These are phyloP conservation scores for Fusarium sambucinum DNA, from an alignment of 2,329 filamentous ascomycete genomes.

Conservation along the genomic window DNA sequence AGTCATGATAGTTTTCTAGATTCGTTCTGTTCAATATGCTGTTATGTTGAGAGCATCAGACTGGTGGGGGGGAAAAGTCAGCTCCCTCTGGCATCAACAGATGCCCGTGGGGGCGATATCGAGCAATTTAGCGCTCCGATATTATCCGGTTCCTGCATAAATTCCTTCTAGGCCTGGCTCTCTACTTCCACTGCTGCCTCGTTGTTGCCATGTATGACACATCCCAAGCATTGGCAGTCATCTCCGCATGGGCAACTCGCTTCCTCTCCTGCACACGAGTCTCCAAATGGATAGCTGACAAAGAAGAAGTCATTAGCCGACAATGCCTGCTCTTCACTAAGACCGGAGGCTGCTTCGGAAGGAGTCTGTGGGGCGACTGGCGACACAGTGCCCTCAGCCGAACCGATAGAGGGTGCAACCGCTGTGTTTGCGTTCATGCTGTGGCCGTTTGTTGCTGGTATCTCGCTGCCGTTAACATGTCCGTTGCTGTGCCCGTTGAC, in stretches of 20 bases:
- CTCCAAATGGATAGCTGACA: slow-evolving; percentile 65
- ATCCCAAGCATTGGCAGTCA: slow-evolving; percentile 69
- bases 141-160: background rate
- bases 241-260: slow-evolving; percentile 69
- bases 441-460: slow-evolving; percentile 33
- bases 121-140: background rate
- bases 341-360: slow-evolving; percentile 59
- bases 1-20: background rate
- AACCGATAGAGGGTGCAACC: slow-evolving; percentile 21
- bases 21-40: background rate
- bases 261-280: slow-evolving; percentile 62
- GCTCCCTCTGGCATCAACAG: no score
- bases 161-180: slow-evolving; percentile 14
- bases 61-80: no score
- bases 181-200: slow-evolving; percentile 25
- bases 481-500: slow-evolving; percentile 41
- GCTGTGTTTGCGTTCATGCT: slow-evolving; percentile 30
- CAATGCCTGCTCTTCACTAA: slow-evolving; percentile 64
- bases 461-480: slow-evolving; percentile 31
- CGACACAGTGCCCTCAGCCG: slow-evolving; percentile 51
- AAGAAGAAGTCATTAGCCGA: slow-evolving; percentile 69
- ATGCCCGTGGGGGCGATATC: no score
- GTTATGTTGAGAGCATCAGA: background rate
- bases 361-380: slow-evolving; percentile 60
- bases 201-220: slow-evolving; percentile 62